Evolutionary conservation across 768 basidiomycete genomes (phyloP), one percentile per base, ranked within the genome.

Genomic region (Mycena sanguinolenta): DNA sequence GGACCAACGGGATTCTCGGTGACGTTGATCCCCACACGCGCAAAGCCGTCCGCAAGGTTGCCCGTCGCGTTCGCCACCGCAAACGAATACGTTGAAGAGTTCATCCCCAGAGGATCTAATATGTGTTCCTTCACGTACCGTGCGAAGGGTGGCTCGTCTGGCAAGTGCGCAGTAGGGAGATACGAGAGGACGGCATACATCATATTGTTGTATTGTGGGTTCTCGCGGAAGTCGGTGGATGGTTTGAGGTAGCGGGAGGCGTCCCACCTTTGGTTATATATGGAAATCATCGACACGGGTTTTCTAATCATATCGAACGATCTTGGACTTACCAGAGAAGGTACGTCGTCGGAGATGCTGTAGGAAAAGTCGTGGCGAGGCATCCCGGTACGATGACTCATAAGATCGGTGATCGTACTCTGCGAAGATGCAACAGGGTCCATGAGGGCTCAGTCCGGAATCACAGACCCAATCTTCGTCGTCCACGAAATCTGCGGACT

Each of bases 381-480:
- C 19, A 75, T 23, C 8, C 76, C 77, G 16, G 78, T 77, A 46
- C 77, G 77, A 30, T 27, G 32, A 57, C 73, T 75, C 75, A 78
- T 76, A 7, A 75, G 55, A 53, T 79, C 78, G 27, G 30, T 49
- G 13, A 49, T 60, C 5, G 44, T 60, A 28, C 68, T 75, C 32
- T 75, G 63, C 10, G 69, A 58, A n/a, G 61, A 55, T 0, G 75
- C 76, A 17, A 77, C n/a, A 9, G 71, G 68, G 58, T 79, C 78
- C 58, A 71, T 72, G 58, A 78, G 73, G 30, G 63, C 50, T 72
- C 74, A 77, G 28, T 72, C 73, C 0, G 77, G 77, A 19, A 79
- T 30, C 5, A 79, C 42, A 2, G 73, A 72, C 23, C 54, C 50
- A 0, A 79, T n/a, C 66, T 52, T 75, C 76, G 77, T 69, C 23